Conservation (phyloP, 352 stramenopile genomes). For the Phytophthora palmivora region DNA sequence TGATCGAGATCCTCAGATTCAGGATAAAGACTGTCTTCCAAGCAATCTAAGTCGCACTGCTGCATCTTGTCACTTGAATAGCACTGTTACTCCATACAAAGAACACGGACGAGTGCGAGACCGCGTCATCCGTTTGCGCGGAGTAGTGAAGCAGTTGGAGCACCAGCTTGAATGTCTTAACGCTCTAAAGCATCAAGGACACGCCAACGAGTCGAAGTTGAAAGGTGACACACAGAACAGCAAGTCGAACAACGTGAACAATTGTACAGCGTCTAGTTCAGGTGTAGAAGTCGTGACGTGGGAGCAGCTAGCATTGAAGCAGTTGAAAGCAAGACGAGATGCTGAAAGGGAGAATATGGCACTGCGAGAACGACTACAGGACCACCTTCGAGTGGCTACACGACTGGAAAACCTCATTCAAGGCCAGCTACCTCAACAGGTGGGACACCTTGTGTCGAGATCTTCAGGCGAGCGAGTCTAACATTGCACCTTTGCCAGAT, state of each 20-base stretch:
- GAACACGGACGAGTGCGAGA: constrained; percentile 34
- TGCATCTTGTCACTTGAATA: neutral
- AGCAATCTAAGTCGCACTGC: neutral
- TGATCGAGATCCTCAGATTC: neutral
- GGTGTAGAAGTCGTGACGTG: no score
- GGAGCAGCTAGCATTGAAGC: constrained; percentile 11
- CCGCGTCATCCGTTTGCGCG: constrained; percentile 32
- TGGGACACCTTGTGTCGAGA: neutral
- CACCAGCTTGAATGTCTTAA: constrained; percentile 16
- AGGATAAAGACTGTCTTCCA: neutral
- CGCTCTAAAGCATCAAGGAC: neutral
- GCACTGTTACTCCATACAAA: neutral
- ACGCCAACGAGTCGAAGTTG: neutral
- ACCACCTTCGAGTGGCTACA: constrained; percentile 41
- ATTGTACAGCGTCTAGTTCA: no score
- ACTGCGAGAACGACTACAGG: constrained; percentile 33
- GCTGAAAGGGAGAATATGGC: constrained; percentile 39
- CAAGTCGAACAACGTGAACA: no score
- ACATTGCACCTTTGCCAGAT: neutral
- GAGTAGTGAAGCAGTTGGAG: constrained; percentile 27
- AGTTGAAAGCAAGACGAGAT: constrained; percentile 19
- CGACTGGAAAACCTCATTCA: constrained; percentile 33
- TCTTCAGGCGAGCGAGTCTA: neutral
- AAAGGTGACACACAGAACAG: neutral
- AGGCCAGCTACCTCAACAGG: neutral